A percentile compares a stretch with the other conserved stretches of the same genome.
Conservation (phyloP, 805 yeast species). For the Lipomyces spencermartinsiae region DNA sequence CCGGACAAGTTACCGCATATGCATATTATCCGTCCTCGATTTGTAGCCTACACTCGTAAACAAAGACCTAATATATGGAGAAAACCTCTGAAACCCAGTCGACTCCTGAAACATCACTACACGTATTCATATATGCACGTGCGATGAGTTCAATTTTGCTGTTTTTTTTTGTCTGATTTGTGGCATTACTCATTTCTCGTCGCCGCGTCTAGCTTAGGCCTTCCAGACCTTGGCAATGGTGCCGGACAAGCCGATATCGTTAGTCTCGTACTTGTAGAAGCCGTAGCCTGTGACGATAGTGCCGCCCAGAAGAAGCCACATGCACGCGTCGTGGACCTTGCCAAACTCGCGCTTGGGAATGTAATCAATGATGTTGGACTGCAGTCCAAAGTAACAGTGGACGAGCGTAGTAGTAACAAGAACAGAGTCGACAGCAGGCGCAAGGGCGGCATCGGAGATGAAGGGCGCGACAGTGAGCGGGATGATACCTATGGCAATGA, state of each 20-base stretch:
- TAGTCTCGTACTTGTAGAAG: slow-evolving; percentile 74
- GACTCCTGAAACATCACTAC: slow-evolving; percentile 5
- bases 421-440: slow-evolving; percentile 74
- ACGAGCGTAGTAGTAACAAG: slow-evolving; percentile 69
- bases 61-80: too few species aligned
- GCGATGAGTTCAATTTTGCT: not conserved
- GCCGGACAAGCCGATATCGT: slow-evolving; percentile 77
- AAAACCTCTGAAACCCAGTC: too few species aligned
- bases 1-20: not conserved
- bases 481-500: slow-evolving; percentile 69
- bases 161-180: not conserved
- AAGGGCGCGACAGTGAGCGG: slow-evolving; percentile 82
- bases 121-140: not conserved
- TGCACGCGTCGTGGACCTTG: slow-evolving; percentile 69
- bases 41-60: not conserved
- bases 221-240: slow-evolving; percentile 69
- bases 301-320: slow-evolving; percentile 73
- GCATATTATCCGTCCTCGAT: not conserved
- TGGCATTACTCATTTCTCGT: not conserved
- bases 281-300: slow-evolving; percentile 76
- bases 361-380: slow-evolving; percentile 90
- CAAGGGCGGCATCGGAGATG: slow-evolving; percentile 69
- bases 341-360: slow-evolving; percentile 89
- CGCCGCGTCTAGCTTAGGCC: slow-evolving; percentile 46
- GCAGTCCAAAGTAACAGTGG: slow-evolving; percentile 86